phyloP scores from a whole-genome alignment of 2,329 filamentous ascomycete genomes.

The Polytolypa hystricis region DNA sequence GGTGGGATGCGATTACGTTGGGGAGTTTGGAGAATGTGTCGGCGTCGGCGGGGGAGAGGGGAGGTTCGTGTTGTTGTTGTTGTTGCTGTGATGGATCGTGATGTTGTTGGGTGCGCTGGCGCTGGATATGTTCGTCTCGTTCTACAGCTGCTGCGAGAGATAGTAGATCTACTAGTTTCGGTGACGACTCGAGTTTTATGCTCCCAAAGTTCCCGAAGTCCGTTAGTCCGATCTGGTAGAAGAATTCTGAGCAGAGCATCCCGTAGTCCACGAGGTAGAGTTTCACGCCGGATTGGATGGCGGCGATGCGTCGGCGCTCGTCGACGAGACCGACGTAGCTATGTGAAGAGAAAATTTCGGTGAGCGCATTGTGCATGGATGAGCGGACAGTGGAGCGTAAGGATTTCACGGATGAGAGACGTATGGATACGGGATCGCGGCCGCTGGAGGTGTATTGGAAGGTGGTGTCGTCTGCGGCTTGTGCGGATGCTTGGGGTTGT shows the following conservation, averaged over 20 bases:
- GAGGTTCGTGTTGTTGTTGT: not conserved
- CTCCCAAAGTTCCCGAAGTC: slow-evolving; percentile 91
- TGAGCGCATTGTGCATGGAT: slow-evolving; percentile 71
- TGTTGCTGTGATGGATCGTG: not conserved
- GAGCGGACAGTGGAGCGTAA: slow-evolving; percentile 72
- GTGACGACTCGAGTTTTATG: slow-evolving; percentile 67
- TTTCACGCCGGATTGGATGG: slow-evolving; percentile 85
- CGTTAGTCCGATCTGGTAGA: slow-evolving; percentile 88
- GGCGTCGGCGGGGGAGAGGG: slow-evolving; percentile 48
- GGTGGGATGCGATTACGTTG: slow-evolving; percentile 35
- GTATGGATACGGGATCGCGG: slow-evolving; percentile 57
- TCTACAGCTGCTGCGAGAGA: slow-evolving; percentile 62
- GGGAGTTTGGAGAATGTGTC: slow-evolving; percentile 56
- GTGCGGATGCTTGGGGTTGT: too few relatives aligned
- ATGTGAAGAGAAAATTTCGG: slow-evolving; percentile 74
- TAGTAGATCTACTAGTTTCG: slow-evolving; percentile 61
- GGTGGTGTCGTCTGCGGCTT: slow-evolving; percentile 32
- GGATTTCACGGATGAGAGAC: slow-evolving; percentile 73
- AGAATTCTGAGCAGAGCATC: slow-evolving; percentile 73
- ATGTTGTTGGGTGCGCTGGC: slow-evolving; percentile 1
- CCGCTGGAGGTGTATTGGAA: slow-evolving; percentile 62
- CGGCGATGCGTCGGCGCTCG: slow-evolving; percentile 72
- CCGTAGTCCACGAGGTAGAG: slow-evolving; percentile 91
- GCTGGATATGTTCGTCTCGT: slow-evolving; percentile 38
- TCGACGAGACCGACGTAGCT: slow-evolving; percentile 94